Conservation (phyloP, 371 early-diverging fungal species). For the Apophysomyces ossiformis region DNA sequence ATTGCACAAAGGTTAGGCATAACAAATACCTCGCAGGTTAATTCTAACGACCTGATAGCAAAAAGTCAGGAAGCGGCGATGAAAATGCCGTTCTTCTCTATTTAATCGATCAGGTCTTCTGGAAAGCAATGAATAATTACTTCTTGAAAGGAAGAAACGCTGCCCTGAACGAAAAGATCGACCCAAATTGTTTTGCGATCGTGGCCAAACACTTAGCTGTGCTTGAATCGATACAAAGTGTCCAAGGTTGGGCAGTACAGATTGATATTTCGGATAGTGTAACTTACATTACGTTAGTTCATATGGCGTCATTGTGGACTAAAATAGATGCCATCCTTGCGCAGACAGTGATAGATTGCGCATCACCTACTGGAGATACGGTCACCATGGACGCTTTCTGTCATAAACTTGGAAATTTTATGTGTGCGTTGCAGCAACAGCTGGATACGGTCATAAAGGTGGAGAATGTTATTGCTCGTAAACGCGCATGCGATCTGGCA, state of each 20-base stretch:
- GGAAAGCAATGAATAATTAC: constrained; percentile 20
- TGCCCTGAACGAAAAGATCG: constrained; percentile 29
- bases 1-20: constrained; percentile 48
- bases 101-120: constrained; percentile 27
- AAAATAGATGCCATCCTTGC: constrained; percentile 29
- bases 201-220: constrained; percentile 35
- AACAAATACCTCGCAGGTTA: too few relatives aligned
- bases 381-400: constrained; percentile 35
- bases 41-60: constrained; percentile 16
- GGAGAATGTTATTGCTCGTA: not conserved
- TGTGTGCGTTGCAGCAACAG: constrained; percentile 24
- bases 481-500: constrained; percentile 17
- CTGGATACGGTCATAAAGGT: not conserved
- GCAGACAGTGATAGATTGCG: constrained; percentile 39
- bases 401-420: constrained; percentile 26
- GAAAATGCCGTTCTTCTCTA: not conserved
- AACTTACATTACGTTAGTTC: constrained; percentile 3
- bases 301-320: constrained; percentile 21
- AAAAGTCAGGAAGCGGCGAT: constrained; percentile 16
- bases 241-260: constrained; percentile 20
- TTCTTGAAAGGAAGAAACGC: constrained; percentile 26
- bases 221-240: constrained; percentile 26
- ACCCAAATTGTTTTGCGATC: constrained; percentile 23
- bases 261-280: not conserved
- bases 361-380: not conserved